Base-by-base conservation (phyloP, 352 stramenopile genomes). In the Phytophthora megakarya region DNA sequence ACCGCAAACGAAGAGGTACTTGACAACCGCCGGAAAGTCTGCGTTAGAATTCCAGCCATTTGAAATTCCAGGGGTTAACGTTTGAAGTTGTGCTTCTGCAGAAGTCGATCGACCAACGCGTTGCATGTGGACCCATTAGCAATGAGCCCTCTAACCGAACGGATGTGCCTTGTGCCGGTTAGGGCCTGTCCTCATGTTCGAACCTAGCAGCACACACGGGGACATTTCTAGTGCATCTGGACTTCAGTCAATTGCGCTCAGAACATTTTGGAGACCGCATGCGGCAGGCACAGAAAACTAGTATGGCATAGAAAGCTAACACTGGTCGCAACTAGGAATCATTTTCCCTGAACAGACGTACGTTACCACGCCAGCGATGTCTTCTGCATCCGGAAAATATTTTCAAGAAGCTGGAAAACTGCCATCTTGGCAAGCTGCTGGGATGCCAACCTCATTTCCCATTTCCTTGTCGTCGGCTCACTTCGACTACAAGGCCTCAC, bases 331-430 rank as follows among this genome's bases (percentile, higher is more conserved):
- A 37, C n/a, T 30, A 44, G 19, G 30, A 66, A 61, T 61, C 37
- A 59, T 26, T 45, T 67, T 18, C 26, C 18, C 26, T 40, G 55
- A 72, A 67, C 44, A 59, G 65, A 51, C 65, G 61, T 60, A 35
- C 59, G 65, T 73, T 73, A 54, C 57, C 46, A 65, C 43, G 30
- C 11, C 43, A 58, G 47, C n/a, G 25, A 25, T 40, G 53, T 53
- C 46, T 45, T 67, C 56, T 71, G 56, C 19, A 47, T 12, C 45
- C 37, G 15, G 48, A 44, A 62, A 57, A 67, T 63, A 63, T 71
- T 65, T n/a, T 47, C 18, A 23, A 9, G 9, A 28, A 21, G 15
- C 2, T 45, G 54, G 18, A 53, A 49, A 70, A 70, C 62, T 65
- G 55, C 26, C 48, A 43, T 16, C 16, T 18, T 8, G 3, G 19